Base-by-base conservation (phyloP, 345 rosid genomes). In the Reutealis trisperma region DNA sequence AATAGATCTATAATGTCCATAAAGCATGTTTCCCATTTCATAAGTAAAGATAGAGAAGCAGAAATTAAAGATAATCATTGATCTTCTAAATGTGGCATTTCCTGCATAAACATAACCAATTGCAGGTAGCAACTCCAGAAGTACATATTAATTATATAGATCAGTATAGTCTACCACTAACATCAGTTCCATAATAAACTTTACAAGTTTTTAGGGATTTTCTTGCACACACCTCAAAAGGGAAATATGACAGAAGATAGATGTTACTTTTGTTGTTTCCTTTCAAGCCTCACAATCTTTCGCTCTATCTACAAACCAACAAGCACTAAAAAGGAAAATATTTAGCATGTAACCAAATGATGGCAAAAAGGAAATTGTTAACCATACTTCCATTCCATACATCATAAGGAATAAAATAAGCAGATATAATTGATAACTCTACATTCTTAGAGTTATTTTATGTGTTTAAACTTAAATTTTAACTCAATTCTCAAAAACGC, bases 301-400 rank as follows among this genome's bases (percentile, higher is more conserved):
- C 77, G 72, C 75, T 85, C 84, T 85, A 85, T 88, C 89, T 88
- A 79, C 77, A 75, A 49, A 52, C 45, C 52, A 51, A 34, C 15
- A 44, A 58, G 14, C 37, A 22, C n/a, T n/a, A 30, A 51, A 18
- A 12, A 44, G 13, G 1, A 32, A 22, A 65, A 4, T 6, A 37
- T 21, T 37, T 37, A 67, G 34, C 22, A 22, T 66, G 14, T 18
- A 0, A 13, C 13, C 16, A 67, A 42, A 12, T 44, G 54, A 4
- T 0, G 54, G 18, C 41, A 27, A 51, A 18, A 69, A n/a, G n/a
- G n/a, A n/a, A n/a, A n/a, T n/a, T n/a, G n/a, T n/a, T n/a, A n/a
- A 47, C 27, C 30, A 21, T 5, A 54, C 8, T 1, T 16, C 18
- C 51, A 19, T 49, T 49, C 10, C 25, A 3, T 49, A 47, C 10